Base-by-base conservation (phyloP, 2,329 filamentous ascomycete species). In the Thelonectria rubi region DNA sequence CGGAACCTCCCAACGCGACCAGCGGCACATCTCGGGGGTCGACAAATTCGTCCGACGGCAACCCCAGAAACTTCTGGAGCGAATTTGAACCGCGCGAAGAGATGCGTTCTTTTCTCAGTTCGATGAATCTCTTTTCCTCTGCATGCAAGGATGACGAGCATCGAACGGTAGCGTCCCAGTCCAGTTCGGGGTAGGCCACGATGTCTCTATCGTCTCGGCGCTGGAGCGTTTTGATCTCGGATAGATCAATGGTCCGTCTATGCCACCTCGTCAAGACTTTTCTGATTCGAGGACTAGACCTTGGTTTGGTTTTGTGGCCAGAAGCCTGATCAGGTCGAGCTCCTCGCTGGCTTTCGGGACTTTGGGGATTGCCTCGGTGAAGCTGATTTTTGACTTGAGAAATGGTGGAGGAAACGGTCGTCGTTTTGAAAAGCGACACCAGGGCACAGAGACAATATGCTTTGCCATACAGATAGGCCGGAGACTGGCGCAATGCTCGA, bases 401-500 rank as follows among this genome's bases (percentile, higher is more conserved):
- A 21, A 65, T 45, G 2, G 51, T 34, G 1, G 69, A 71, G 14
- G 69, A 62, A 1, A 71, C 47, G 0, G 69, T 67, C 0, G 69
- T 66, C 2, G 69, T 58, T 56, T 71, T 64, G 1, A 67, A 66
- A 1, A 71, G 57, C 3, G 65, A 61, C 10, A 71, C 63, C 9
- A 71, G 32, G 11, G 64, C 67, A 15, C 69, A 71, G 0, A 71
- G 48, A 32, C 64, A 71, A 3, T 70, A 71, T 0, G 64, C 66
- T 50, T 71, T 71, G 0, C 62, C 50, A 14, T 71, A 71, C 0
- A 71, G 53, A 14, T 71, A 71, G 18, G 67, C 57, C 12, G 69
- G 64, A 2, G 69, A 71, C 42, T 71, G 68, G 1, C 69, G 61
- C 3, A 71, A 5, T 3, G 69, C 59, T 12, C 60, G 61, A 39